Evolutionary conservation across 2,329 filamentous ascomycete species (phyloP).

Genomic region (Aureobasidium sp.): DNA sequence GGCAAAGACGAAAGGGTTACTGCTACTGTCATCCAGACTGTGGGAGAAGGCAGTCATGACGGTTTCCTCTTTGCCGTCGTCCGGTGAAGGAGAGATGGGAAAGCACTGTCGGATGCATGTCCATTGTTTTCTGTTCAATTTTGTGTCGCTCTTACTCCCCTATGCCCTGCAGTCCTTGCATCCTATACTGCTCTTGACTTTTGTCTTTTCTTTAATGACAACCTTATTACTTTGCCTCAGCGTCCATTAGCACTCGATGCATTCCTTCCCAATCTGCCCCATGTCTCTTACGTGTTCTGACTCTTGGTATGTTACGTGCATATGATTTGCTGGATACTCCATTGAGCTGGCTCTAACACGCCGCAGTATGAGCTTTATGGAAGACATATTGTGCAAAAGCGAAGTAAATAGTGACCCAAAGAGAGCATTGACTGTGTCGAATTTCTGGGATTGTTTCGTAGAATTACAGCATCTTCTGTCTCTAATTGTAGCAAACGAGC

Average conservation of each 20-base stretch:
- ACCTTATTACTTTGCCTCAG: not conserved
- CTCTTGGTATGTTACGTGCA: no score
- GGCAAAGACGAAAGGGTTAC: constrained; percentile 36
- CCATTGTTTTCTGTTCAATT: not conserved
- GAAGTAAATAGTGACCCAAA: no score
- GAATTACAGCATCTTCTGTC: no score
- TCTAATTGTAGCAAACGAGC: no score
- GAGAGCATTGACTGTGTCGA: no score
- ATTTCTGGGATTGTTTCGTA: no score
- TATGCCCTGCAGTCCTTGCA: not conserved
- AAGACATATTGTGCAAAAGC: no score
- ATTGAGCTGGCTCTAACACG: no score
- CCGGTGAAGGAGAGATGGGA: not conserved
- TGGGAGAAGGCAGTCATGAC: constrained; percentile 40
- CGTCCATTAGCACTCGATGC: not conserved
- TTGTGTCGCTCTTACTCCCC: not conserved
- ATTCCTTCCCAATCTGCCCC: no score
- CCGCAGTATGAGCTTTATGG: no score
- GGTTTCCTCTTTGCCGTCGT: constrained; percentile 20
- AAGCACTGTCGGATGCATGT: not conserved
- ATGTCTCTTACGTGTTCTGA: no score
- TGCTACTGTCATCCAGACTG: constrained; percentile 36
- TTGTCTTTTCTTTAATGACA: not conserved
- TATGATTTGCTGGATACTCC: no score
- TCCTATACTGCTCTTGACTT: not conserved